These are phyloP conservation scores for Globisporangium yorkense DNA, from an alignment of 352 stramenopile genomes.

Conservation along the genomic window DNA sequence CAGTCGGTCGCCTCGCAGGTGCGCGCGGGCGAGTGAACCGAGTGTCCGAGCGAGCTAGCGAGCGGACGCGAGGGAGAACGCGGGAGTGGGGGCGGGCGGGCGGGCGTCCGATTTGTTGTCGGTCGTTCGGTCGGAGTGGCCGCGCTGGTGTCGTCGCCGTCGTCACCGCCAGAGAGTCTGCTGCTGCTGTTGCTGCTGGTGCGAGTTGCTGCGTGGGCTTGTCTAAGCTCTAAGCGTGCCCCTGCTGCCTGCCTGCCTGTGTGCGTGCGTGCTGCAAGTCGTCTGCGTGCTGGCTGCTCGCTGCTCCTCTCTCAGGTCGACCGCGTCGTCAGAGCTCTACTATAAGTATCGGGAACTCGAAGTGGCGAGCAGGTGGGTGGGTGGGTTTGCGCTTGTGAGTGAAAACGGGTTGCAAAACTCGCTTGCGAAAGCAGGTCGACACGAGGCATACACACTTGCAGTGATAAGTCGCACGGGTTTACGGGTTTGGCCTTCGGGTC, in stretches of 20 bases:
- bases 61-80: background rate
- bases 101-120: background rate
- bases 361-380: no score
- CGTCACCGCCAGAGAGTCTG: background rate
- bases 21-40: constrained; percentile 3
- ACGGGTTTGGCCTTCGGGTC: no score
- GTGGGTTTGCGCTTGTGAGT: no score
- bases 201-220: background rate
- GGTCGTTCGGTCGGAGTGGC: constrained; percentile 1
- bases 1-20: constrained; percentile 1
- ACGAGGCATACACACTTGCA: no score
- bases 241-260: background rate
- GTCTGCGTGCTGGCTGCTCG: no score
- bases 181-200: background rate
- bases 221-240: background rate
- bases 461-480: no score
- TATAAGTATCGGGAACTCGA: no score
- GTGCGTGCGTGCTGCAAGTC: background rate
- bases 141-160: background rate
- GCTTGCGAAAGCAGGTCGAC: no score
- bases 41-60: background rate
- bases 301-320: no score
- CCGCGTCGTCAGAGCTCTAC: no score
- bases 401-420: no score
- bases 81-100: background rate